Evolutionary conservation across 1,284 basidiomycete species (phyloP).

Genomic region (Trichosporon coremiiforme): DNA sequence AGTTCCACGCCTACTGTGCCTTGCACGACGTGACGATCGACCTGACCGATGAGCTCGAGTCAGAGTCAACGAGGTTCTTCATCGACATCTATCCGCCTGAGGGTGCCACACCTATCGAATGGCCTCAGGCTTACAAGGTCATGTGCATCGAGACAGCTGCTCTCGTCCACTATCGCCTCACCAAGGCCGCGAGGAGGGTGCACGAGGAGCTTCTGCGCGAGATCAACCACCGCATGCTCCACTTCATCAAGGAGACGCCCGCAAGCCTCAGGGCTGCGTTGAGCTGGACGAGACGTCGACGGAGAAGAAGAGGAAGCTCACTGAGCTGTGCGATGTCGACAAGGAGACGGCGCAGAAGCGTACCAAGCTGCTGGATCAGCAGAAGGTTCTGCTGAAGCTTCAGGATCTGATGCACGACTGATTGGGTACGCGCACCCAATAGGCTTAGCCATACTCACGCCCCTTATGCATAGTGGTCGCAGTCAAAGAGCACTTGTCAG

Average conservation of each 20-base stretch:
- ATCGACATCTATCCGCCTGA: neutral
- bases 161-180: neutral
- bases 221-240: conserved; percentile 14
- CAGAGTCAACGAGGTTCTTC: neutral
- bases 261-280: neutral
- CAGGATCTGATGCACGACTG: neutral
- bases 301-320: neutral
- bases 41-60: neutral
- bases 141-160: neutral
- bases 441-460: neutral
- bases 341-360: neutral
- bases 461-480: conserved; percentile 1
- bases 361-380: neutral
- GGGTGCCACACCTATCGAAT: neutral
- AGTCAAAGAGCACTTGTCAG: neutral
- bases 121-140: neutral
- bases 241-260: neutral
- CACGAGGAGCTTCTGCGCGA: conserved; percentile 12
- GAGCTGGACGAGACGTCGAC: neutral
- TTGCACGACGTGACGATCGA: neutral
- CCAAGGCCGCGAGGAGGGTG: neutral
- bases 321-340: neutral
- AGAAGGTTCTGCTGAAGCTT: neutral
- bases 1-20: neutral
- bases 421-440: neutral